Evolutionary conservation across 108 stramenopile genomes (phyloP).

Genomic region (Nannochloropsis salina): DNA sequence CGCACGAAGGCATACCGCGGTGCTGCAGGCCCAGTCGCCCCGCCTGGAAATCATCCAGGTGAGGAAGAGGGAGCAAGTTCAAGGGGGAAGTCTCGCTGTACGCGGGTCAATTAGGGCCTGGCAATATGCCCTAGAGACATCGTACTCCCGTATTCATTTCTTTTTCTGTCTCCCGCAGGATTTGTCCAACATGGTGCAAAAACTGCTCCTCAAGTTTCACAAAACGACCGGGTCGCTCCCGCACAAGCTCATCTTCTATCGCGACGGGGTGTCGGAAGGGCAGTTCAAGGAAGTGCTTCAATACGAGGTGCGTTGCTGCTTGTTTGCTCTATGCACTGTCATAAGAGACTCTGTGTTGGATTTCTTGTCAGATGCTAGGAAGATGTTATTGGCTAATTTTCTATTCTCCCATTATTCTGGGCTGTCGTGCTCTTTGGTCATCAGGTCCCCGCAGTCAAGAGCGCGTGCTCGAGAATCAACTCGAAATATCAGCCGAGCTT

Average conservation of each 20-base stretch:
- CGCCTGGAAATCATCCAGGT: conserved; percentile 50
- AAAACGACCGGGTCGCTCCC: conserved; percentile 31
- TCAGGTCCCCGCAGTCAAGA: conserved; percentile 34
- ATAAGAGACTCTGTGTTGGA: neutral
- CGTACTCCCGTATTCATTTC: neutral
- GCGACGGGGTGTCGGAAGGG: conserved; percentile 49
- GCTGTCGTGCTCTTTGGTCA: neutral
- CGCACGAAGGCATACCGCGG: conserved; percentile 31
- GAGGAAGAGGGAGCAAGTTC: neutral
- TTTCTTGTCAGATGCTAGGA: neutral
- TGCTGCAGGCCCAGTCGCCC: conserved; percentile 41
- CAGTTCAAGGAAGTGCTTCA: conserved; percentile 46
- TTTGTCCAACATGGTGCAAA: conserved; percentile 37
- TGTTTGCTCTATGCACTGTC: neutral
- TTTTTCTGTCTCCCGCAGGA: conserved; percentile 20
- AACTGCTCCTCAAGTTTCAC: conserved; percentile 39
- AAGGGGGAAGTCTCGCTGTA: neutral
- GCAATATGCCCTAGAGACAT: neutral
- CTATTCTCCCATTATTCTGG: no score
- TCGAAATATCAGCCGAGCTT: conserved; percentile 31
- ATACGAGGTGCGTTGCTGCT: conserved; percentile 24
- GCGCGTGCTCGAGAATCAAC: conserved; percentile 32
- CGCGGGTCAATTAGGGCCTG: no score
- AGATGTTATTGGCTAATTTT: no score
- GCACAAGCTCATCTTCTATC: conserved; percentile 42